Percentiles rank a stretch among this genome's conserved stretches.
phyloP scores from a whole-genome alignment of 2,329 filamentous ascomycete species.

The Sclerotinia sclerotiorum region DNA sequence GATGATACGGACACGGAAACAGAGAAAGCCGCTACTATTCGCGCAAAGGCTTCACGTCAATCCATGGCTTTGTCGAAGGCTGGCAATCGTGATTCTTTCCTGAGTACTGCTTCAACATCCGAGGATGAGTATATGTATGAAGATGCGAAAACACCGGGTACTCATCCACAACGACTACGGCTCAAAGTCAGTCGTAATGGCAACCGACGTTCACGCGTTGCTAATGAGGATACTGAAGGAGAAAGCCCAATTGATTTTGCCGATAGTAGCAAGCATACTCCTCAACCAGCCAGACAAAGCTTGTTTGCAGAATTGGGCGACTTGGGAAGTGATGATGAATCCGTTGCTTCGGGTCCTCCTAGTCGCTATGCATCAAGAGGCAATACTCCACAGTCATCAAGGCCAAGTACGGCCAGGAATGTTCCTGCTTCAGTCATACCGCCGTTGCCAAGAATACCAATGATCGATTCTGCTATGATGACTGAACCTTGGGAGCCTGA shows the following conservation, averaged over 20 bases:
- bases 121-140: constrained; percentile 70
- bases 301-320: constrained; percentile 89
- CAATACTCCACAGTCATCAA: constrained; percentile 48
- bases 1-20: constrained; percentile 75
- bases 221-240: constrained; percentile 58
- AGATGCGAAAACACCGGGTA: constrained; percentile 62
- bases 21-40: constrained; percentile 52
- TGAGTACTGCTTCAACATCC: constrained; percentile 88
- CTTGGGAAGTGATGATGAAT: constrained; percentile 67
- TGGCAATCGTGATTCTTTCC: constrained; percentile 65
- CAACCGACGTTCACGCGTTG: constrained; percentile 58
- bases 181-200: constrained; percentile 67
- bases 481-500: constrained; percentile 55
- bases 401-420: constrained; percentile 39
- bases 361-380: constrained; percentile 48
- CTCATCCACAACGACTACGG: constrained; percentile 68
- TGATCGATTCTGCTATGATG: constrained; percentile 62
- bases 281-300: constrained; percentile 64
- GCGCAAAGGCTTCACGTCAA: constrained; percentile 42
- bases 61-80: constrained; percentile 48
- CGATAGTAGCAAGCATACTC: constrained; percentile 51
- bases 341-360: constrained; percentile 52
- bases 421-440: constrained; percentile 50
- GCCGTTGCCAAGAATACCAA: constrained; percentile 49
- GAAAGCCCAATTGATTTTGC: constrained; percentile 59